Evolutionary conservation across 2,329 filamentous ascomycete genomes (phyloP).

Genomic region (Pseudonectria foliicola): DNA sequence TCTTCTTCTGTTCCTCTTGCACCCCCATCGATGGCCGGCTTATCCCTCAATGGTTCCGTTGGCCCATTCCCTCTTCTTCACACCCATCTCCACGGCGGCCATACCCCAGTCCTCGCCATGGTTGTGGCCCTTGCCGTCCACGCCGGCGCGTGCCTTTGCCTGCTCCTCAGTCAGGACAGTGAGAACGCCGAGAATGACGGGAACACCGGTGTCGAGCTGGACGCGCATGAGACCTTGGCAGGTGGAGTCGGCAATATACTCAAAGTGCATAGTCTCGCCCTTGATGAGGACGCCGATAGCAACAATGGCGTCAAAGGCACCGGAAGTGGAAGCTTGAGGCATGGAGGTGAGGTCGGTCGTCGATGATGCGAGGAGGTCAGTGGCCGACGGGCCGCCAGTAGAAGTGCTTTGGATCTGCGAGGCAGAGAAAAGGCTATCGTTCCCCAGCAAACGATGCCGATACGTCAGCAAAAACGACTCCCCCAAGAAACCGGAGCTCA

Average conservation of each 20-base stretch:
- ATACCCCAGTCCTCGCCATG: slow-evolving; percentile 95
- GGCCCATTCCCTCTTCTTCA: slow-evolving; percentile 79
- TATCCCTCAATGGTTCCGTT: slow-evolving; percentile 54
- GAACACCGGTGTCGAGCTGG: slow-evolving; percentile 80
- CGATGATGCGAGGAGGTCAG: slow-evolving; percentile 65
- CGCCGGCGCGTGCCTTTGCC: slow-evolving; percentile 74
- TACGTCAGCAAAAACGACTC: slow-evolving; percentile 9
- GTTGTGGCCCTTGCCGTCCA: slow-evolving; percentile 66
- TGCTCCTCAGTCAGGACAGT: slow-evolving; percentile 87
- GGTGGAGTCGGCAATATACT: slow-evolving; percentile 92
- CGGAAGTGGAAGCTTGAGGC: slow-evolving; percentile 34
- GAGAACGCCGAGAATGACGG: slow-evolving; percentile 85
- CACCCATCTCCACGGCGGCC: slow-evolving; percentile 88
- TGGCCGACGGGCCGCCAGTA: slow-evolving; percentile 56
- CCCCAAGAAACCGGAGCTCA: too few species aligned
- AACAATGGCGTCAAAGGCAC: slow-evolving; percentile 86
- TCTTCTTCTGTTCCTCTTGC: slow-evolving; percentile 6
- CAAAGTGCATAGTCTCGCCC: slow-evolving; percentile 98
- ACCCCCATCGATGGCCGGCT: not conserved
- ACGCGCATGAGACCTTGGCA: slow-evolving; percentile 91
- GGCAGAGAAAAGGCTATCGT: slow-evolving; percentile 66
- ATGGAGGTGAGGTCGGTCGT: slow-evolving; percentile 59
- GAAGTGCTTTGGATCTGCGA: slow-evolving; percentile 76
- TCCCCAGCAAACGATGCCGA: not conserved
- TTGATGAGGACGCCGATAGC: slow-evolving; percentile 96